Conservation (phyloP, 2,329 filamentous ascomycete species). For the Dactylellina cionopaga region DNA sequence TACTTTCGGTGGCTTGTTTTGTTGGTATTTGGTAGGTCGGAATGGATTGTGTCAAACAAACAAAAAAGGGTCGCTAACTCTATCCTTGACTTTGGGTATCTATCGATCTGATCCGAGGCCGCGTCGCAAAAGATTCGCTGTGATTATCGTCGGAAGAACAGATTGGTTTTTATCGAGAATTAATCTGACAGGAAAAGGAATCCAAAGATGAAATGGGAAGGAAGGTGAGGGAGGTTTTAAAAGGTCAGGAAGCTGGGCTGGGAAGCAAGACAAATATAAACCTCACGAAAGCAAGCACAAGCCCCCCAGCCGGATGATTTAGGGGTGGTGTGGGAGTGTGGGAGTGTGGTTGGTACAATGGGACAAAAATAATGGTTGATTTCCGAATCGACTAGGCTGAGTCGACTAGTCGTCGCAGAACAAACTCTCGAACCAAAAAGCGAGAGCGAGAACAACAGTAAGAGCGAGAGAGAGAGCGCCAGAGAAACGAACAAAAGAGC, state of each 20-base stretch:
- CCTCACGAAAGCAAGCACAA: constrained; percentile 14
- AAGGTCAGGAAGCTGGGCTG: constrained; percentile 45
- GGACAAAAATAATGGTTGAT: constrained; percentile 21
- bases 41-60: constrained; percentile 52
- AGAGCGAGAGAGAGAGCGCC: constrained; percentile 3
- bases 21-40: constrained; percentile 11
- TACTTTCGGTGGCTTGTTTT: too few relatives aligned
- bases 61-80: too few relatives aligned
- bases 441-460: too few relatives aligned
- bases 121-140: neutral
- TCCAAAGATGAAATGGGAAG: constrained; percentile 34
- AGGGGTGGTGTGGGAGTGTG: too few relatives aligned
- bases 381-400: constrained; percentile 40
- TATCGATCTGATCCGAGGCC: neutral
- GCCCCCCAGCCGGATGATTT: constrained; percentile 35
- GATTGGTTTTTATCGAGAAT: constrained; percentile 5
- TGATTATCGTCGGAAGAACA: neutral
- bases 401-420: constrained; percentile 37
- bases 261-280: constrained; percentile 49
- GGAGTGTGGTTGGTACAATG: constrained; percentile 18
- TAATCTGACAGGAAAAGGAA: constrained; percentile 7
- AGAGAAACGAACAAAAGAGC: constrained; percentile 25
- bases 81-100: too few relatives aligned
- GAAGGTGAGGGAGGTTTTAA: constrained; percentile 44
- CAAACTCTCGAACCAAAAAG: constrained; percentile 29